Base-by-base conservation (phyloP, 192 early-diverging fungal species). In the Podila horticola region DNA sequence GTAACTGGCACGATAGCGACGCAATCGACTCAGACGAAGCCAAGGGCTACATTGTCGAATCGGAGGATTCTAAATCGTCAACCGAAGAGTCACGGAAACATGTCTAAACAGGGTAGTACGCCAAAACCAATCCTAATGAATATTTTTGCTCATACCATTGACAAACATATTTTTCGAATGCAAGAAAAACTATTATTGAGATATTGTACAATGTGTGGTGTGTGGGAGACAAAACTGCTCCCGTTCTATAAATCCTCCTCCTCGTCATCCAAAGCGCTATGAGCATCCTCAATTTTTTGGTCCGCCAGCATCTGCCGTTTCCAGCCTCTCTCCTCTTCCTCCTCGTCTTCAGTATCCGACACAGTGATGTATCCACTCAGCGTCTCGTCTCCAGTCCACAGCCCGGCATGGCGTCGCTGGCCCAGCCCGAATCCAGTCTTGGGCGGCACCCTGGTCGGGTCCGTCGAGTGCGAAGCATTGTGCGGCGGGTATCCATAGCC, bases 1-100 rank as follows among this genome's bases (percentile, higher is more conserved):
- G 72, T 62, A 72, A 81, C 24, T 81, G 77, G 77, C 51, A 81
- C 34, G 77, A 81, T 36, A 79, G 75, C 41, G 75, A 79, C 29
- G 74, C 26, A 20, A 71, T 69, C 20, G 66, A 61, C 4, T 51
- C 62, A 0, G 74, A 67, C 11, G 65, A 71, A 17, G 51, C 31
- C 30, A 60, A 62, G 36, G 65, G 66, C 12, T 59, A 34, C 15
- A 71, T 69, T 28, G 12, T 38, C 0, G 77, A 69, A 7, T 55
- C 52, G 20, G 52, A 55, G 24, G 52, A 55, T 12, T 55, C 52
- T 26, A 55, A 55, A 26, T 55, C 52, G 24, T 55, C 52, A 11
- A n/a, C n/a, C 52, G 52, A 55, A 33, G 59, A 33, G 5, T 26
- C 30, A 30, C 59, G 26, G 29, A 33, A 55, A 55, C 52, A 11